Conservation (phyloP, 192 early-diverging fungal species). For the Coemansia sp. region DNA sequence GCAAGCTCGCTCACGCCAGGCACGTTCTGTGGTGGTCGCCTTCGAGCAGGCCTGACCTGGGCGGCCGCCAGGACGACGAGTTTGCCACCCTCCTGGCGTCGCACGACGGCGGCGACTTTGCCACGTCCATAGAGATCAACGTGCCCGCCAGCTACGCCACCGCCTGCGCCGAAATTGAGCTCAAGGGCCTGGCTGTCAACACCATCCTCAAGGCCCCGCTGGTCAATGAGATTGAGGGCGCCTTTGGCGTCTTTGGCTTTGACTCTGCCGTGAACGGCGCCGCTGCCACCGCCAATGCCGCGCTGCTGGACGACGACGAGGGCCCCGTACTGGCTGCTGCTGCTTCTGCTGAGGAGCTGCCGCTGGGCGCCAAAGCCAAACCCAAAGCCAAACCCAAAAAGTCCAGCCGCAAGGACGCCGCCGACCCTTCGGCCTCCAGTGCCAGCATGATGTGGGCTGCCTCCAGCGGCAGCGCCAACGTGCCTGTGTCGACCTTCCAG, state of each 20-base stretch:
- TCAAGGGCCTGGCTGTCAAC: slow-evolving; percentile 78
- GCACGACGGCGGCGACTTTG: background rate
- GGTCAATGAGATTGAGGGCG: slow-evolving; percentile 78
- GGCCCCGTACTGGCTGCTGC: background rate
- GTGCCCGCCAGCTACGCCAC: slow-evolving; percentile 69
- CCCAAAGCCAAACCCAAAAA: slow-evolving; percentile 1
- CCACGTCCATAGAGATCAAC: slow-evolving; percentile 64
- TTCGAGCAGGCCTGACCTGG: slow-evolving; percentile 76
- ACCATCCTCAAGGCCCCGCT: slow-evolving; percentile 72
- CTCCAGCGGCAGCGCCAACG: slow-evolving; percentile 4
- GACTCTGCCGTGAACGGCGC: slow-evolving; percentile 6
- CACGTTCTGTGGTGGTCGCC: slow-evolving; percentile 91
- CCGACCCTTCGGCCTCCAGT: background rate
- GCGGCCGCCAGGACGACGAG: slow-evolving; percentile 64
- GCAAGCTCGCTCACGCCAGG: slow-evolving; percentile 71
- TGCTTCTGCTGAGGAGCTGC: background rate
- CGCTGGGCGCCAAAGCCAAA: background rate
- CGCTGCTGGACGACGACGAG: slow-evolving; percentile 14
- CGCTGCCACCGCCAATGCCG: background rate
- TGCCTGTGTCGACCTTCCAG: slow-evolving; percentile 58
- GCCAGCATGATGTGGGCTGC: background rate
- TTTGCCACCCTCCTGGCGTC: background rate
- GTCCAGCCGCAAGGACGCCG: background rate
- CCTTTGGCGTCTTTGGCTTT: slow-evolving; percentile 46
- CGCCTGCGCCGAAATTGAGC: slow-evolving; percentile 82